Conservation (phyloP, 1,284 basidiomycete species). For the Tilletia caries region DNA sequence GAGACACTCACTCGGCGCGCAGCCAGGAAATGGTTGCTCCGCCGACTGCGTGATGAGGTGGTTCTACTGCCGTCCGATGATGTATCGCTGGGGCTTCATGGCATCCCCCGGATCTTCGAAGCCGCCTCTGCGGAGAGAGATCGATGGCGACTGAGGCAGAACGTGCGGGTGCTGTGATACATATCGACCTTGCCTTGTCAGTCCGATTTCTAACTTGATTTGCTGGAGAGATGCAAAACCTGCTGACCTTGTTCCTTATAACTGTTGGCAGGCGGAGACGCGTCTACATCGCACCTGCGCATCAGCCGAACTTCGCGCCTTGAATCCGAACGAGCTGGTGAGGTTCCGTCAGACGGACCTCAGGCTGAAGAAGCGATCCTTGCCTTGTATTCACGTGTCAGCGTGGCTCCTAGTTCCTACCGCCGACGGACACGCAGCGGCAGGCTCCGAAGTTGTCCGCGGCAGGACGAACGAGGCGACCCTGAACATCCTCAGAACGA, state of each 20-base stretch:
- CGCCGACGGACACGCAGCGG: no score
- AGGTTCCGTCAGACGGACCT: conserved; percentile 41
- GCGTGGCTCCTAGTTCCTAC: no score
- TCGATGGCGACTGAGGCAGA: conserved; percentile 60
- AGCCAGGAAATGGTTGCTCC: conserved; percentile 74
- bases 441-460: conserved; percentile 52
- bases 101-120: conserved; percentile 54
- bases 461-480: conserved; percentile 74
- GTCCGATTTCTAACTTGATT: no score
- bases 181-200: conserved; percentile 85
- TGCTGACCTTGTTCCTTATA: no score
- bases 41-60: conserved; percentile 63
- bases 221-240: conserved; percentile 13
- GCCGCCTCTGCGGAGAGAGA: conserved; percentile 44
- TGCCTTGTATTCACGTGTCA: no score
- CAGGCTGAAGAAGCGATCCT: conserved; percentile 39
- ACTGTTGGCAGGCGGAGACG: conserved; percentile 77
- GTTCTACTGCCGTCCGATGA: no score
- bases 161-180: conserved; percentile 68
- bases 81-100: conserved; percentile 20
- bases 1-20: conserved; percentile 80
- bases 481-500: conserved; percentile 75
- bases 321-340: conserved; percentile 66
- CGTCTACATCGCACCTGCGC: conserved; percentile 67
- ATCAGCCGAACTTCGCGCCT: conserved; percentile 57